Percentiles rank a stretch among this genome's conserved stretches.
Conservation (phyloP, 805 yeast genomes). For the Metschnikowia corniflorae region DNA sequence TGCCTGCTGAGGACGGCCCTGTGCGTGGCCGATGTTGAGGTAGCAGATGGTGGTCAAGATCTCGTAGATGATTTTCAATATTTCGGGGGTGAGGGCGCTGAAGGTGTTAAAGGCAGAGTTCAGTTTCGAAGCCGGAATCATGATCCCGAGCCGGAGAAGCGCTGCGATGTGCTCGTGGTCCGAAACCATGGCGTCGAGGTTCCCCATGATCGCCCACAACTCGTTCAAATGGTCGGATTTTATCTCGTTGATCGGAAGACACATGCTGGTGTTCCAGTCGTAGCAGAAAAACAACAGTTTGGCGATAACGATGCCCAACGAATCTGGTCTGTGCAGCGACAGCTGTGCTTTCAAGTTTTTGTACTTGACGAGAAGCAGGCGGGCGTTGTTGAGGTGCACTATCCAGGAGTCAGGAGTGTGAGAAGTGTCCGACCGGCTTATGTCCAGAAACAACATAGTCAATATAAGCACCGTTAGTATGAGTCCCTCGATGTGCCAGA, state of each 20-base stretch:
- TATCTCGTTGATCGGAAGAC: slow-evolving; percentile 12
- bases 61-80: slow-evolving; percentile 11
- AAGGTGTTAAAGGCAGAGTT: slow-evolving; percentile 16
- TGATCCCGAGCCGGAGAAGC: slow-evolving; percentile 11
- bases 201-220: slow-evolving; percentile 7
- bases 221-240: slow-evolving; percentile 10
- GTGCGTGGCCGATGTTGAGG: slow-evolving; percentile 4
- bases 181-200: slow-evolving; percentile 7
- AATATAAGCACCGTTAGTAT: slow-evolving; percentile 25
- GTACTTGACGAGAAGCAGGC: slow-evolving; percentile 23
- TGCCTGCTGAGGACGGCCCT: slow-evolving; percentile 10
- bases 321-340: slow-evolving; percentile 15
- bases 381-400: slow-evolving; percentile 27
- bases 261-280: slow-evolving; percentile 19
- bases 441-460: slow-evolving; percentile 24
- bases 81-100: slow-evolving; percentile 13
- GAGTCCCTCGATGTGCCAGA: slow-evolving; percentile 24
- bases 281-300: slow-evolving; percentile 18
- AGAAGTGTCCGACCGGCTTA: slow-evolving; percentile 14
- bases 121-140: slow-evolving; percentile 14
- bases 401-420: slow-evolving; percentile 21
- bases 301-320: slow-evolving; percentile 18
- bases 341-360: slow-evolving; percentile 15
- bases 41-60: slow-evolving; percentile 11
- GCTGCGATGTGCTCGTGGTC: slow-evolving; percentile 10